Base-by-base conservation (phyloP, 768 basidiomycete species). In the Russula olivacea region DNA sequence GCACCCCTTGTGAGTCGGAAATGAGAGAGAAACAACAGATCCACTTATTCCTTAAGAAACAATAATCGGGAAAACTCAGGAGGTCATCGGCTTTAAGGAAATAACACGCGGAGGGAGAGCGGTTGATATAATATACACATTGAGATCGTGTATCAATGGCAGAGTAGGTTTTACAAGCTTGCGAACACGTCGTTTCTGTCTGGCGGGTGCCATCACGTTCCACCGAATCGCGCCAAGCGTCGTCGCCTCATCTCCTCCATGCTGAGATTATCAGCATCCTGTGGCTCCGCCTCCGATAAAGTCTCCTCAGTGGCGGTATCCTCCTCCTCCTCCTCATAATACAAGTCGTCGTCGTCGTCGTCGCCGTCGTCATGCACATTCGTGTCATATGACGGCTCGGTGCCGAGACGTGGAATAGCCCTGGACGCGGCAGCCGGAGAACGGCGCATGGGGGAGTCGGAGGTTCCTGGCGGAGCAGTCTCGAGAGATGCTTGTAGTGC, bases 401-500 rank as follows among this genome's bases (percentile, higher is more conserved):
- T 23, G 36, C 36, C 36, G 36, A 12, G 12, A 47, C 28, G 55
- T 32, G 41, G 30, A 15, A 40, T 25, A 36, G 63, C 51, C n/a
- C 58, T 38, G 3, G 61, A 53, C 8, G 60, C 12, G 38, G 38
- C 25, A 4, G 45, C 12, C 30, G 60, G 38, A 38, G 61, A 61
- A 30, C 50, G 53, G 14, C 52, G 59, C 21, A 40, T 17, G n/a
- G 43, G 38, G 2, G 38, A 17, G 5, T 2, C 66, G 25, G 70
- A 68, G 17, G 40, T 86, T 34, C 79, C 86, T 45, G 74, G 73
- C 1, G 88, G 85, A 23, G 84, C 72, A 47, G 76, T 76, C 70
- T 88, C 87, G 65, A 95, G 76, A 41, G 92, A 93, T 2, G 91
- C 93, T 70, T 78, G 85, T 53, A 96, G 77, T 5, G 93, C 93